Evolutionary conservation across 495 filamentous ascomycete species (phyloP).

Genomic region (Hypoxylon crocopeplum): DNA sequence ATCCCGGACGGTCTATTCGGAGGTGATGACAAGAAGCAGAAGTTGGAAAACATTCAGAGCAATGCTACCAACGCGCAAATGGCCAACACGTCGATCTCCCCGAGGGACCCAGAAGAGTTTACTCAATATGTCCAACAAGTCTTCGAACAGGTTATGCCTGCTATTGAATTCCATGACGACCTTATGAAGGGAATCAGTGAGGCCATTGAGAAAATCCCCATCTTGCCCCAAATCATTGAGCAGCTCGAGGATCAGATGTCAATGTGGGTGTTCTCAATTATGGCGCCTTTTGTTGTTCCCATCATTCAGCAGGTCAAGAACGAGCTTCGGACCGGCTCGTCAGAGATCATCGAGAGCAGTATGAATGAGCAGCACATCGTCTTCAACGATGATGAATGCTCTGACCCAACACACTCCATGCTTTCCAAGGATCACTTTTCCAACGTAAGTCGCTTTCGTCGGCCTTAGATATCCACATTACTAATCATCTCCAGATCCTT

Average conservation of each 20-base stretch:
- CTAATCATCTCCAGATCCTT: conserved; percentile 62
- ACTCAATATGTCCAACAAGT: conserved; percentile 69
- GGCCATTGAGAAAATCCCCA: conserved; percentile 79
- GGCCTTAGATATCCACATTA: background rate
- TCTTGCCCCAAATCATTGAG: conserved; percentile 79
- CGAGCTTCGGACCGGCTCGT: conserved; percentile 83
- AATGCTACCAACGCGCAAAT: conserved; percentile 74
- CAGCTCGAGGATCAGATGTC: conserved; percentile 80
- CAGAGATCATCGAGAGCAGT: conserved; percentile 82
- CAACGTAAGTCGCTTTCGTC: conserved; percentile 53
- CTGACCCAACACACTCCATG: conserved; percentile 94
- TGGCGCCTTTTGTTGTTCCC: conserved; percentile 85
- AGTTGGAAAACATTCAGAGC: conserved; percentile 68
- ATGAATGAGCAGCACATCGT: conserved; percentile 82
- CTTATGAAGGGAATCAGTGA: conserved; percentile 78
- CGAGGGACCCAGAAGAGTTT: conserved; percentile 78
- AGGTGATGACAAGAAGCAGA: conserved; percentile 68
- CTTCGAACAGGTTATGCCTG: conserved; percentile 78
- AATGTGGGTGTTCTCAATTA: conserved; percentile 82
- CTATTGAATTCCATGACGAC: conserved; percentile 87
- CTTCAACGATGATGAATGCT: conserved; percentile 75
- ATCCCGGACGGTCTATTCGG: conserved; percentile 80
- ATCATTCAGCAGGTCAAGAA: conserved; percentile 84
- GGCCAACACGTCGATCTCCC: conserved; percentile 68
- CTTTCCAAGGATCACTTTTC: conserved; percentile 93